A percentile compares a stretch with the other conserved stretches of the same genome.
Evolutionary conservation across 306 rosid species (phyloP).

Genomic region (Cucurbita moschata): DNA sequence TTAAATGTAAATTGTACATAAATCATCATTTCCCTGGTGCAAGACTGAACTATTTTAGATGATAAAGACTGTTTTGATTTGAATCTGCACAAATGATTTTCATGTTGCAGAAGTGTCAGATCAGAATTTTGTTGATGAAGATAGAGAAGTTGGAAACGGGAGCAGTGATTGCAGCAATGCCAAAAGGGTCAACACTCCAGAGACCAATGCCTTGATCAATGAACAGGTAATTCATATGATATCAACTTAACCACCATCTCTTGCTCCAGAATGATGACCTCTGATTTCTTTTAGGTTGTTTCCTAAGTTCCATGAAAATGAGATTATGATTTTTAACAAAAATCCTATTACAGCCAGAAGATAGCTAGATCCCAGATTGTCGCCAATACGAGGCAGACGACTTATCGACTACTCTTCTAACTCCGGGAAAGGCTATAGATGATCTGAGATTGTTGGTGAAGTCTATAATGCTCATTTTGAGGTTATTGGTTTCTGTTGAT

Average conservation of each 20-base stretch:
- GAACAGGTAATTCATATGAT: constrained; percentile 32
- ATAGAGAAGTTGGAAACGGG: constrained; percentile 11
- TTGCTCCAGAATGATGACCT: not conserved
- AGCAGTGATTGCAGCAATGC: constrained; percentile 6
- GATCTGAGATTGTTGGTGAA: not conserved
- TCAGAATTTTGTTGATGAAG: constrained; percentile 64
- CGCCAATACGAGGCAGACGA: not conserved
- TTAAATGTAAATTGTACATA: not conserved
- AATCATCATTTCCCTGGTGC: not conserved
- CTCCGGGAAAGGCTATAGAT: not conserved
- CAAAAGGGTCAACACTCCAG: constrained; percentile 18
- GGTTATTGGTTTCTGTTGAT: not conserved
- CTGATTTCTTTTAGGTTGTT: constrained; percentile 22
- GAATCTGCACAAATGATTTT: not conserved
- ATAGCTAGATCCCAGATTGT: constrained; percentile 9
- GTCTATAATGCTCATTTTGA: not conserved
- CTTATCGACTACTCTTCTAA: not conserved
- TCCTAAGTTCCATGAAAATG: constrained; percentile 16
- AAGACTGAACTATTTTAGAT: not conserved
- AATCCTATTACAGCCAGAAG: constrained; percentile 5
- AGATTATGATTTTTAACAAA: constrained; percentile 15
- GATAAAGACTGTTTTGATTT: too few species aligned
- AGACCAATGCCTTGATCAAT: constrained; percentile 12
- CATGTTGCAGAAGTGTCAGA: constrained; percentile 47
- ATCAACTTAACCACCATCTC: not conserved